Evolutionary conservation across 2,329 filamentous ascomycete genomes (phyloP).

Genomic region (Claviceps digitariae): DNA sequence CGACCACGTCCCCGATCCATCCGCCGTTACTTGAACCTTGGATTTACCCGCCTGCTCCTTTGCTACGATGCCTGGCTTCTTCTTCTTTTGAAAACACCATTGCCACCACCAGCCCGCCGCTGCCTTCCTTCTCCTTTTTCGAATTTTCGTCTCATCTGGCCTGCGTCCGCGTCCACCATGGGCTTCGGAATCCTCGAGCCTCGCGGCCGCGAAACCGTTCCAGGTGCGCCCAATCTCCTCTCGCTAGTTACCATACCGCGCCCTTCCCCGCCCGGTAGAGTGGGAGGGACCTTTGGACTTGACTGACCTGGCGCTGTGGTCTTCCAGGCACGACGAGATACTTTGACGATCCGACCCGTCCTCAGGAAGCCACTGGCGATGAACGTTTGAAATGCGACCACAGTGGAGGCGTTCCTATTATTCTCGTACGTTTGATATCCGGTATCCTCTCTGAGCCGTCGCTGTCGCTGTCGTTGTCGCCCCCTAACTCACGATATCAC

Average conservation of each 20-base stretch:
- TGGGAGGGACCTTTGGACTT: neutral
- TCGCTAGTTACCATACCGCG: too few relatives aligned
- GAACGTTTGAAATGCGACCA: constrained; percentile 57
- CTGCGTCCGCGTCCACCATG: constrained; percentile 14
- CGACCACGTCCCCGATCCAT: too few relatives aligned
- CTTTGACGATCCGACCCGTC: constrained; percentile 43
- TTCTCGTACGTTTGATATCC: constrained; percentile 44
- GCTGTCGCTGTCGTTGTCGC: neutral
- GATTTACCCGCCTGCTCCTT: neutral
- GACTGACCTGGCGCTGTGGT: neutral
- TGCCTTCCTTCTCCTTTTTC: neutral
- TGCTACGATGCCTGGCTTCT: neutral
- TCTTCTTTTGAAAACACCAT: neutral
- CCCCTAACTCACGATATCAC: neutral
- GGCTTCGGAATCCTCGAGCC: constrained; percentile 60
- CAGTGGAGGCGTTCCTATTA: constrained; percentile 52
- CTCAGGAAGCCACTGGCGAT: constrained; percentile 27
- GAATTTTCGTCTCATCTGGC: neutral
- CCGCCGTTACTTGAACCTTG: too few relatives aligned
- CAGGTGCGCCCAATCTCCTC: constrained; percentile 45
- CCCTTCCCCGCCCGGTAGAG: too few relatives aligned
- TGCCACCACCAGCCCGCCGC: too few relatives aligned
- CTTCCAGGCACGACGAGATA: constrained; percentile 47
- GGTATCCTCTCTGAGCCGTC: neutral
- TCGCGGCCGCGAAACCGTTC: constrained; percentile 52